Evolutionary conservation across 768 basidiomycete genomes (phyloP).

Genomic region (Suillus variegatus): DNA sequence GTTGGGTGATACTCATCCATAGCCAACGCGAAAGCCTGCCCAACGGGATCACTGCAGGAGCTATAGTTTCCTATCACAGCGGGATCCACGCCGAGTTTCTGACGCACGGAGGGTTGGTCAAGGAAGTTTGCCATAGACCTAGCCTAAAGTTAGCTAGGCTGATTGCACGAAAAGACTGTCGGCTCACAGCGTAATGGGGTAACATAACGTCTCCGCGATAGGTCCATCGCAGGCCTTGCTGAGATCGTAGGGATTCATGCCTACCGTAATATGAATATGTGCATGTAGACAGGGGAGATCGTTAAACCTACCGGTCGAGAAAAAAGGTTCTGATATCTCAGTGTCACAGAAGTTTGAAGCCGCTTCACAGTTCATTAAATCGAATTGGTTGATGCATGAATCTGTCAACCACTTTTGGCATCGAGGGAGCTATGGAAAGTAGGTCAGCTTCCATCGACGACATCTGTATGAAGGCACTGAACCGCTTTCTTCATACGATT

Average conservation of each 20-base stretch:
- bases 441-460: not conserved
- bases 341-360: conserved; percentile 66
- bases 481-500: conserved; percentile 46
- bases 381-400: conserved; percentile 67
- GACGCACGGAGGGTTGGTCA: conserved; percentile 53
- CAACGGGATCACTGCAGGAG: conserved; percentile 44
- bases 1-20: conserved; percentile 41
- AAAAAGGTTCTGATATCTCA: conserved; percentile 36
- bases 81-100: conserved; percentile 62
- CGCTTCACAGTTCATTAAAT: conserved; percentile 66
- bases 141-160: conserved; percentile 3
- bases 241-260: conserved; percentile 69
- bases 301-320: conserved; percentile 30
- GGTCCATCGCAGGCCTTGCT: conserved; percentile 57
- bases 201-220: conserved; percentile 52
- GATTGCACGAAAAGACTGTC: not conserved
- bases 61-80: conserved; percentile 41
- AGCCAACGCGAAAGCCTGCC: conserved; percentile 44
- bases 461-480: conserved; percentile 10
- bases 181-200: conserved; percentile 50
- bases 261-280: conserved; percentile 20
- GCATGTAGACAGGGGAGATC: not conserved
- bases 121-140: conserved; percentile 67
- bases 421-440: conserved; percentile 57
- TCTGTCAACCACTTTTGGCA: conserved; percentile 60